Percentiles rank a stretch among this genome's conserved stretches.
phyloP scores from a whole-genome alignment of 1,139 yeast species.

The Arxiozyma slooffiae region DNA sequence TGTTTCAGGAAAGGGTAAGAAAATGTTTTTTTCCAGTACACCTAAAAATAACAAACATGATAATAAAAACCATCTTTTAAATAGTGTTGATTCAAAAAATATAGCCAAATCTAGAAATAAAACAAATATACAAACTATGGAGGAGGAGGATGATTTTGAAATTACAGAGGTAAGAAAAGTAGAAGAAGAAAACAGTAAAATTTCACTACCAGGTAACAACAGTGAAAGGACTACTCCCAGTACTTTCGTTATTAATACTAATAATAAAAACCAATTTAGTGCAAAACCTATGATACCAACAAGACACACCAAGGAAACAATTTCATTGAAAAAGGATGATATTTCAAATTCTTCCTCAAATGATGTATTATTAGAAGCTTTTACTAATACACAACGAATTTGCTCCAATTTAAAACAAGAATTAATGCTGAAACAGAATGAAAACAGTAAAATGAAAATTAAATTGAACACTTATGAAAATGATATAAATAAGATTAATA shows the following conservation, averaged over 20 bases:
- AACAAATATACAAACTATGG: background rate
- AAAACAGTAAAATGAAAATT: conserved; percentile 18
- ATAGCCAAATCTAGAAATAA: background rate
- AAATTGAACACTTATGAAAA: conserved; percentile 14
- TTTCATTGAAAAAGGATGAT: background rate
- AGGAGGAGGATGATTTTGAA: conserved; percentile 24
- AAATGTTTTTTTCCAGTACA: background rate
- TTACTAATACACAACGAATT: conserved; percentile 28
- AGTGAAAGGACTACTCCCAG: too few relatives aligned
- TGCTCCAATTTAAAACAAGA: conserved; percentile 27
- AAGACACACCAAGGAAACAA: background rate
- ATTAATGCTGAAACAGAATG: conserved; percentile 18
- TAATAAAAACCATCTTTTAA: background rate
- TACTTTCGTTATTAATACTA: background rate
- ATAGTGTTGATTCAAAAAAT: background rate
- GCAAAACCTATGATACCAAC: background rate
- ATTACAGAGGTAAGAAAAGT: conserved; percentile 25
- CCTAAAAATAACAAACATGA: background rate
- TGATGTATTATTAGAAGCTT: conserved; percentile 29
- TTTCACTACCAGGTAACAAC: background rate
- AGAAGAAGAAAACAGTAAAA: background rate
- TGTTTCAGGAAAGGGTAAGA: background rate
- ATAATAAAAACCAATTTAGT: background rate
- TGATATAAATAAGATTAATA: conserved; percentile 14
- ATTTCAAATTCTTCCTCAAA: conserved; percentile 16